Base-by-base conservation (phyloP, 202 grass and related monocot genomes). In the Carex arenaria region DNA sequence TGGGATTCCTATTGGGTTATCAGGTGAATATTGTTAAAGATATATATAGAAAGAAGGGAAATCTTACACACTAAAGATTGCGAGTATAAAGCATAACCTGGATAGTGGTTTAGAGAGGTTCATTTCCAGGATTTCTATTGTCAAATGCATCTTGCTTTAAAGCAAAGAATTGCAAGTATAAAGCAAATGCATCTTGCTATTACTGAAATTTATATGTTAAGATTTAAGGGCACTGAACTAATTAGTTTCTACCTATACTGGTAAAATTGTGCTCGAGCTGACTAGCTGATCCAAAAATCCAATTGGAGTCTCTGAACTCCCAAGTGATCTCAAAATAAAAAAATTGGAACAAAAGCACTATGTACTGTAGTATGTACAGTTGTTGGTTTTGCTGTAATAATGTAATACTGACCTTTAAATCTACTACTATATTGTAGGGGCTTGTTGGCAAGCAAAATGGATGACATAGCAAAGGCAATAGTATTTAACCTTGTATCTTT, bases 1-100 rank as follows among this genome's bases (percentile, higher is more conserved):
- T 98, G 95, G 91, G 93, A 98, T 57, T 93, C 95, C 69, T 98
- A 95, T 78, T 98, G 93, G 95, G 53, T 82, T 78, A 30, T 95
- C 71, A 98, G 96, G 96, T 98, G 47, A 71, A 80, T 75, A 23
- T 14, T 7, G 10, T 26, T 75, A n/a, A 34, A 34, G 3, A 54
- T 34, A 34, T 73, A 26, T 19, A 15, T 4, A 23, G 7, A 31
- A 45, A 65, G 23, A 67, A 18, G 31, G 28, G 0, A 11, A 61
- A 31, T 7, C 0, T 75, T 28, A 55, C 11, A 55, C 0, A 17
- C 4, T 17, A 5, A 23, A 61, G 26, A 26, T 26, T 26, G 26
- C 26, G 26, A 26, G 26, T 26, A 26, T 26, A 26, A 26, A 26
- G 26, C 26, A 26, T 26, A 26, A 26, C n/a, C n/a, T n/a, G n/a